Evolutionary conservation across 2,329 filamentous ascomycete species (phyloP), one percentile per base, ranked within the genome.

Genomic region (Dactylellina sp.): DNA sequence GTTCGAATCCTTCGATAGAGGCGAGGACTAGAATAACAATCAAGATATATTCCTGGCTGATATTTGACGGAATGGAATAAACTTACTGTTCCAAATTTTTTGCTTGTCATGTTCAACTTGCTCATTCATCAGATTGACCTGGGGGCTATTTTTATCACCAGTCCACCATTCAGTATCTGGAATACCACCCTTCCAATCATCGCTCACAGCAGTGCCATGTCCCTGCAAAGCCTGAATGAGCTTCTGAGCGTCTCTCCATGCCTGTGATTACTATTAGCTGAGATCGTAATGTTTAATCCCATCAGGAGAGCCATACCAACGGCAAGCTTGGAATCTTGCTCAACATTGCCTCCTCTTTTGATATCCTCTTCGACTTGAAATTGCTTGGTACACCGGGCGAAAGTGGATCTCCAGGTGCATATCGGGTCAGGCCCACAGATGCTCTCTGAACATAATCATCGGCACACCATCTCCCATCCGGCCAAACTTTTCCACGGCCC

Each of bases 301-400:
- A 7, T 39, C 35, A 22, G 20, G 11, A 42, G 40, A 46, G n/a
- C 60, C 75, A n/a, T 75, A 76, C 87, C 18, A 99, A 84, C 0
- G 95, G 95, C 52, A 99, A 82, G 80, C 93, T 97, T 0, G 95
- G 95, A 47, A 98, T 98, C 57, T 89, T 87, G 22, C 89, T 87
- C 12, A 99, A 84, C 0, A 86, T 83, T 49, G 90, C 90, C 55
- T 94, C 86, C 20, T 90, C 87, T 18, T 88, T 86, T 55, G 87
- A 84, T 78, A 95, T 84, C 55, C 92, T 87, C 46, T 89, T 86
- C 44, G 86, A 82, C 5, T 87, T 86, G 77, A 87, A 84, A 49
- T 86, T 88, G 81, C 90, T 93, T 70, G 91, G 89, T 85, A 89
- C 93, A 2, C 93, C 93, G 1, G 95, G 95, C 0, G 92, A 96